Base-by-base conservation (phyloP, 129 eudicot genomes). In the Sambucus nigra region DNA sequence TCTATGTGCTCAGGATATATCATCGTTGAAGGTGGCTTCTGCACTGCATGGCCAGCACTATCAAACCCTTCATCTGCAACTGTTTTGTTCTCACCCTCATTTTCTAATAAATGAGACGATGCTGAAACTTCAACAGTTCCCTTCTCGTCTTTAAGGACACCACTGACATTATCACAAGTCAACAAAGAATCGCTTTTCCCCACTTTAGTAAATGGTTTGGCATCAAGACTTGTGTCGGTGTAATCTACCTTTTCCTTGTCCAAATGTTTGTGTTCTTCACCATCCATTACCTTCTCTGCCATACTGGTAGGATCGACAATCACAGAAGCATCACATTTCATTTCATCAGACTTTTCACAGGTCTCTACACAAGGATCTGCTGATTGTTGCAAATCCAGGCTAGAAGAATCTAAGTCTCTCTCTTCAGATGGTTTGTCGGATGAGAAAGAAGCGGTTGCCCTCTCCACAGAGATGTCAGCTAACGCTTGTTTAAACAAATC, bases 281-380 rank as follows among this genome's bases (percentile, higher is more conserved):
- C n/a, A n/a, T 40, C 71, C 59, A 29, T 54, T 76, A 1, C 55
- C 65, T 24, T 22, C 61, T 5, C 61, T 5, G 17, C 13, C 9
- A 22, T 25, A 14, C 14, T 46, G 11, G 58, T 19, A 26, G 49
- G 55, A 4, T 51, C 0, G 8, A 24, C 39, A 26, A 5, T 13
- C 2, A 27, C 6, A 17, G 53, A 31, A 41, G n/a, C 51, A 18
- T 53, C 68, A n/a, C n/a, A n/a, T n/a, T n/a, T n/a, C n/a, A n/a
- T n/a, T n/a, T n/a, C n/a, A 52, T 39, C 64, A 0, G 45, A 40
- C 4, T 38, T 63, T 42, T 39, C 63, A 53, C 27, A 22, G 24
- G 25, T 16, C 57, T 27, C 67, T 38, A 10, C 12, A 27, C 47
- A 42, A 1, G 23, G 42, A 17, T 44, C 74, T 49, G 25, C 51